These are phyloP conservation scores for Kalaharituber pfeilii DNA, from an alignment of 2,329 filamentous ascomycete species.

Conservation along the genomic window DNA sequence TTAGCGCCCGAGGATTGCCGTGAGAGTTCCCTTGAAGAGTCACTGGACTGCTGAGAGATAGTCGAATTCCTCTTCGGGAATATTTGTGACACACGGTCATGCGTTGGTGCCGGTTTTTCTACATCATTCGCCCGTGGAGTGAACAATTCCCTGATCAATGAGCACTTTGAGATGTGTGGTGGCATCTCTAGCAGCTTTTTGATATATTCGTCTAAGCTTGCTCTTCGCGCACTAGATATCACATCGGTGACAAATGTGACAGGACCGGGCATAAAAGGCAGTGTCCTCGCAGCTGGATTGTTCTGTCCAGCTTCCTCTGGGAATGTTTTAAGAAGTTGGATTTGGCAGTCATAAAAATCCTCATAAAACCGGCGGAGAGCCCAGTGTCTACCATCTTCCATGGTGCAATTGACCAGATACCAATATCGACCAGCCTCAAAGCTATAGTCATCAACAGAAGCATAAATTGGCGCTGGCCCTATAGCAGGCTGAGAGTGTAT, in stretches of 20 bases:
- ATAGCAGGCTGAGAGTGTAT: background rate
- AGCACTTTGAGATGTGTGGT: slow-evolving; percentile 65
- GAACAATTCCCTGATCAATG: slow-evolving; percentile 78
- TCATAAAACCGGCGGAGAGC: slow-evolving; percentile 90
- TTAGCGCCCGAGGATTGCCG: slow-evolving; percentile 49
- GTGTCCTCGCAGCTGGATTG: slow-evolving; percentile 50
- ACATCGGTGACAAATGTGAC: slow-evolving; percentile 97
- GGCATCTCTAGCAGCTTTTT: slow-evolving; percentile 76
- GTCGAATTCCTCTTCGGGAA: slow-evolving; percentile 43
- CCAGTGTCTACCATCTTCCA: slow-evolving; percentile 85
- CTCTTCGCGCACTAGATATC: slow-evolving; percentile 80
- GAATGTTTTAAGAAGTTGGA: slow-evolving; percentile 78
- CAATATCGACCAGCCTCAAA: slow-evolving; percentile 97
- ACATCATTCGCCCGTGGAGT: slow-evolving; percentile 79
- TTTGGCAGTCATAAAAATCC: slow-evolving; percentile 98
- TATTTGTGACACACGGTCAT: slow-evolving; percentile 22
- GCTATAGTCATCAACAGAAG: slow-evolving; percentile 79
- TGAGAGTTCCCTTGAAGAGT: slow-evolving; percentile 44
- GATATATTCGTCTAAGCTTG: slow-evolving; percentile 89
- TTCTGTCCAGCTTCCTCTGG: slow-evolving; percentile 83
- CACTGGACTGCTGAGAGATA: slow-evolving; percentile 48
- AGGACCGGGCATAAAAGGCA: slow-evolving; percentile 95
- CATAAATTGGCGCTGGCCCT: slow-evolving; percentile 55
- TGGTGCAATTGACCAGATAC: slow-evolving; percentile 84
- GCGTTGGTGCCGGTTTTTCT: slow-evolving; percentile 49